Evolutionary conservation across 2,329 filamentous ascomycete genomes (phyloP).

Genomic region (Diaporthe destruens): DNA sequence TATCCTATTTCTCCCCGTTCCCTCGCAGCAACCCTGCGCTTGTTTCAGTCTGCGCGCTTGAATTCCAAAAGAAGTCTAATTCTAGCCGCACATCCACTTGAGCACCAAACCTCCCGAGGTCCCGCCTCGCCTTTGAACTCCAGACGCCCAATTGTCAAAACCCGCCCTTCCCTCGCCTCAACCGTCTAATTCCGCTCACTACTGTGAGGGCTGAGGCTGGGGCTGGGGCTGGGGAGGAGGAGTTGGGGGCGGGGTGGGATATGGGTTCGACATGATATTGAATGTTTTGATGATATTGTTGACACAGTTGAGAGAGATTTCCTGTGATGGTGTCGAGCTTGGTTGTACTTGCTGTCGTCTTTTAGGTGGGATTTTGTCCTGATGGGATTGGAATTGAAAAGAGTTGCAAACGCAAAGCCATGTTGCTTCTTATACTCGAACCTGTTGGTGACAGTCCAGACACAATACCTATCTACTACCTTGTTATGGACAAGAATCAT

Average conservation of each 20-base stretch:
- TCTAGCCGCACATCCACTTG: no score
- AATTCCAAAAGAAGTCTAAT: no score
- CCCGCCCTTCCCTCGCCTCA: neutral
- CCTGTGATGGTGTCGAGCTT: neutral
- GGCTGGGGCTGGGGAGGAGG: slow-evolving; percentile 8
- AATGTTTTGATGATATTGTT: no score
- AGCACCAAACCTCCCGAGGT: no score
- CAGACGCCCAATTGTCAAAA: neutral
- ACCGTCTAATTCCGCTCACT: neutral
- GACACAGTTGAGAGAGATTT: neutral
- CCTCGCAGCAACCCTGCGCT: no score
- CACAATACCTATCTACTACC: neutral
- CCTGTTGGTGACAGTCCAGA: neutral
- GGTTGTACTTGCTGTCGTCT: neutral
- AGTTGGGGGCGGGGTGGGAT: neutral
- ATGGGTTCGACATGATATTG: neutral
- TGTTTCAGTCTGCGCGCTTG: no score
- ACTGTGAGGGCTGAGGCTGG: neutral
- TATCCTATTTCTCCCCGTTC: no score
- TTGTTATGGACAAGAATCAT: neutral
- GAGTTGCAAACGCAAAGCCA: neutral
- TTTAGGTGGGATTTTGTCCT: neutral
- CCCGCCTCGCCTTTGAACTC: neutral
- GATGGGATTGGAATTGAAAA: neutral
- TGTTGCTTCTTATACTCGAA: neutral